These are phyloP conservation scores for Microcos paniculata DNA, from an alignment of 345 rosid species.

Conservation along the genomic window DNA sequence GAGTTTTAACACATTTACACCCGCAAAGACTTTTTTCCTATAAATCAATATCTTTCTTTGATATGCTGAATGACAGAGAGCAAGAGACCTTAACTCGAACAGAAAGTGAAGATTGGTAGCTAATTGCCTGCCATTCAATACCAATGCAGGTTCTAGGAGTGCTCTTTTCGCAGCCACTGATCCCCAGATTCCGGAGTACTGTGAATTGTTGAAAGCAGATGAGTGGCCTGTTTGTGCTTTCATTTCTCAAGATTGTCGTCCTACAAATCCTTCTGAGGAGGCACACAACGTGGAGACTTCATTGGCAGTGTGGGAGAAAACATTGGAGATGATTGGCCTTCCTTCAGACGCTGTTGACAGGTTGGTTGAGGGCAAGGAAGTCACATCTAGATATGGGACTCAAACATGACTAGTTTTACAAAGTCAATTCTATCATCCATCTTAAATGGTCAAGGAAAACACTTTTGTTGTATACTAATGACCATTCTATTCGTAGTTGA, in stretches of 20 bases:
- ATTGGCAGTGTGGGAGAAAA: slow-evolving; percentile 80
- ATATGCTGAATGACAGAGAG: neutral
- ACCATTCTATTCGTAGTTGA: neutral
- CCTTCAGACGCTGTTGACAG: slow-evolving; percentile 76
- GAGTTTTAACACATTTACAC: neutral
- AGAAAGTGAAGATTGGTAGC: neutral
- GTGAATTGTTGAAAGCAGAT: slow-evolving; percentile 73
- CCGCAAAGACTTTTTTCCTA: neutral
- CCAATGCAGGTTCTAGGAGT: slow-evolving; percentile 71
- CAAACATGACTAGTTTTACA: slow-evolving; percentile 24
- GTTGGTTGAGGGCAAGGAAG: slow-evolving; percentile 70
- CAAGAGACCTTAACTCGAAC: neutral
- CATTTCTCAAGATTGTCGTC: slow-evolving; percentile 90
- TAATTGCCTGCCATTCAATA: neutral
- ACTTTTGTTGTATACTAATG: neutral
- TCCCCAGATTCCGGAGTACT: slow-evolving; percentile 89
- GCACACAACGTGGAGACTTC: slow-evolving; percentile 77
- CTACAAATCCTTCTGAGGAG: slow-evolving; percentile 89
- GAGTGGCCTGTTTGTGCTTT: slow-evolving; percentile 96
- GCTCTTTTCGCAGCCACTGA: slow-evolving; percentile 90
- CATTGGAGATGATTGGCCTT: slow-evolving; percentile 79
- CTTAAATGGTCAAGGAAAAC: neutral
- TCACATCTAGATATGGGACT: slow-evolving; percentile 48
- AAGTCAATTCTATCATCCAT: neutral
- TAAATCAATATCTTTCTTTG: neutral